Conservation (phyloP, 2,329 filamentous ascomycete species). For the Leptosphaerulina australis region DNA sequence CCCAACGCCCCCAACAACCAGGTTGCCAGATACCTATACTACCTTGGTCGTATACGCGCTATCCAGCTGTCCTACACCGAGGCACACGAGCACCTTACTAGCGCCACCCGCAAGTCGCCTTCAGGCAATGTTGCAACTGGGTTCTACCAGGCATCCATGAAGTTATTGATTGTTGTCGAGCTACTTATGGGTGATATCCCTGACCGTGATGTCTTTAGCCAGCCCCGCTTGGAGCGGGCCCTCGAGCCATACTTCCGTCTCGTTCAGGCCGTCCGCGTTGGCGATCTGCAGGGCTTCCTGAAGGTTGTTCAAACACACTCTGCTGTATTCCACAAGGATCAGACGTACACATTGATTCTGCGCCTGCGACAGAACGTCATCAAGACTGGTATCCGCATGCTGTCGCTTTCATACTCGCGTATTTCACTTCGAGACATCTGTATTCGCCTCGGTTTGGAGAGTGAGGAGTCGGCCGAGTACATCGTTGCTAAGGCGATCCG, state of each 20-base stretch:
- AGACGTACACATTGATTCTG: conserved; percentile 93
- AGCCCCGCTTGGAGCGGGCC: conserved; percentile 82
- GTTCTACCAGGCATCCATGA: conserved; percentile 94
- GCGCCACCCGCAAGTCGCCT: conserved; percentile 92
- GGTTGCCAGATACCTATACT: conserved; percentile 96
- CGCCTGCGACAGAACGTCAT: conserved; percentile 98
- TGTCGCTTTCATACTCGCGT: conserved; percentile 95
- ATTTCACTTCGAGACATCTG: conserved; percentile 98
- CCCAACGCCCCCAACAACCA: conserved; percentile 96
- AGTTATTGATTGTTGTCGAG: conserved; percentile 95
- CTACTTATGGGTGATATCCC: conserved; percentile 98
- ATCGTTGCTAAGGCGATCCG: conserved; percentile 98
- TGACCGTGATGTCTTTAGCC: conserved; percentile 91
- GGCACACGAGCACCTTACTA: conserved; percentile 90
- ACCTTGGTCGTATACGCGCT: conserved; percentile 92
- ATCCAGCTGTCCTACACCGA: conserved; percentile 97
- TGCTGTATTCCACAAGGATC: conserved; percentile 86
- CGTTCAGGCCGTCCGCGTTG: conserved; percentile 94
- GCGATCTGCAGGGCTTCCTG: conserved; percentile 92
- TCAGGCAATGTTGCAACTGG: conserved; percentile 87
- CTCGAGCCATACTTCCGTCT: conserved; percentile 92
- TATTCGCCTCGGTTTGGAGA: conserved; percentile 89
- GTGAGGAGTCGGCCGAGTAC: conserved; percentile 97
- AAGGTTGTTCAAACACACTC: conserved; percentile 81
- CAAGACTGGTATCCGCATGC: conserved; percentile 99